Evolutionary conservation across 129 eudicot species (phyloP), one percentile per base, ranked within the genome.

Genomic region (Centaurea solstitialis): DNA sequence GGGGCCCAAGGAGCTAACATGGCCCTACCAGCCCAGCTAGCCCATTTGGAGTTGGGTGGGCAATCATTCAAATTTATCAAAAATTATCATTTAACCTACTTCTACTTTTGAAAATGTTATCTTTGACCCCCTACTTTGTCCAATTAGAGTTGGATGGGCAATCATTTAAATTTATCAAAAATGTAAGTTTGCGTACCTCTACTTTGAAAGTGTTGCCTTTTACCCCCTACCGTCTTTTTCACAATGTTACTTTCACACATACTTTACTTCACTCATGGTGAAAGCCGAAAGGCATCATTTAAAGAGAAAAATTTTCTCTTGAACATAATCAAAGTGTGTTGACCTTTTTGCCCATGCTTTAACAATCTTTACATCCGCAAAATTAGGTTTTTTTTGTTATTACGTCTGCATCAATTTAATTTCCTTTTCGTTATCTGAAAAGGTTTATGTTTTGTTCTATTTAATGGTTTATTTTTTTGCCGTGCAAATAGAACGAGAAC

Each of bases 21-120:
- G 82, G 23, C 71, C 86, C 86, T 53, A 82, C 86, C 77, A 82
- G 59, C 82, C 86, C 78, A 82, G 86, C 86, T 76, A 82, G 86
- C 86, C 74, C 82, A 82, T 77, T 62, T 77, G 82, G 66, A 76
- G 78, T 70, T 82, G 74, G 86, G 78, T 82, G 86, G 81, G 69
- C 69, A 82, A 82, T 82, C 78, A 82, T 76, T 82, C 77, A 62
- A 70, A 76, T 10, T 82, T 40, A 70, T 37, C 61, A 28, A 18
- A 82, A 70, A 59, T 41, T 40, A 6, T 59, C 73, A 71, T n/a
- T 70, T 71, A 77, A 64, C 78, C 20, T 82, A 76, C 86, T 30
- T 82, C 74, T 70, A 70, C 86, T 82, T 76, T 70, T 61, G 66
- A 82, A 70, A 40, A 61, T 62, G 24, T 77, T 18, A 5, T 11